Evolutionary conservation across 345 rosid genomes (phyloP).

Genomic region (Fremontodendron californicum): DNA sequence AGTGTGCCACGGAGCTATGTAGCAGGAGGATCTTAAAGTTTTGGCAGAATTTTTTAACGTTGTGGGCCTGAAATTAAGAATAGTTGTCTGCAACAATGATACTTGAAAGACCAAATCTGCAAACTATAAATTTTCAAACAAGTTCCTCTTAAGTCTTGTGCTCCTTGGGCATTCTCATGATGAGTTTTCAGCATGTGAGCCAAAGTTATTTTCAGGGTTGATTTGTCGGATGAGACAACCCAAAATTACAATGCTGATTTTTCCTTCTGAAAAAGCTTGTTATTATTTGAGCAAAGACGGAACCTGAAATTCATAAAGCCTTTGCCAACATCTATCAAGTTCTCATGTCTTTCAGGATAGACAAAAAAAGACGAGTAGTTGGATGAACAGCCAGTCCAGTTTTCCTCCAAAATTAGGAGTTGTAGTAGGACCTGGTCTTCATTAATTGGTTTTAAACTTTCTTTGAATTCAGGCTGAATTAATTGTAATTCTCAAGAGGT

Average conservation of each 20-base stretch:
- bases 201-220: too few species aligned
- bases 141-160: constrained; percentile 81
- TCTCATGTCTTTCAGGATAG: constrained; percentile 21
- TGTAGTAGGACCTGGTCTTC: neutral
- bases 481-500: neutral
- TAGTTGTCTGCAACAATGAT: too few species aligned
- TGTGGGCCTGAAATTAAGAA: too few species aligned
- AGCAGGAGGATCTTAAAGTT: too few species aligned
- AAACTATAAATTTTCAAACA: too few species aligned
- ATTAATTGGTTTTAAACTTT: neutral
- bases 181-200: constrained; percentile 87
- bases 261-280: constrained; percentile 89
- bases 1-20: too few species aligned
- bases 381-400: neutral
- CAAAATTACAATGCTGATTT: constrained; percentile 78
- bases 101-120: too few species aligned
- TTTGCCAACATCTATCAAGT: constrained; percentile 91
- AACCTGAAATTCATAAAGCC: constrained; percentile 75
- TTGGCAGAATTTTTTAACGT: too few species aligned
- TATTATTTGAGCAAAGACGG: constrained; percentile 93
- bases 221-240: constrained; percentile 92
- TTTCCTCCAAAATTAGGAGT: neutral
- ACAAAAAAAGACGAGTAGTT: neutral
- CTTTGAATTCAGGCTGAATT: neutral
- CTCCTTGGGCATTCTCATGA: constrained; percentile 82